A percentile compares a stretch with the other conserved stretches of the same genome.
These are phyloP conservation scores for Urostyla sp. DNA, from an alignment of 73 alveolate species.

Conservation along the genomic window DNA sequence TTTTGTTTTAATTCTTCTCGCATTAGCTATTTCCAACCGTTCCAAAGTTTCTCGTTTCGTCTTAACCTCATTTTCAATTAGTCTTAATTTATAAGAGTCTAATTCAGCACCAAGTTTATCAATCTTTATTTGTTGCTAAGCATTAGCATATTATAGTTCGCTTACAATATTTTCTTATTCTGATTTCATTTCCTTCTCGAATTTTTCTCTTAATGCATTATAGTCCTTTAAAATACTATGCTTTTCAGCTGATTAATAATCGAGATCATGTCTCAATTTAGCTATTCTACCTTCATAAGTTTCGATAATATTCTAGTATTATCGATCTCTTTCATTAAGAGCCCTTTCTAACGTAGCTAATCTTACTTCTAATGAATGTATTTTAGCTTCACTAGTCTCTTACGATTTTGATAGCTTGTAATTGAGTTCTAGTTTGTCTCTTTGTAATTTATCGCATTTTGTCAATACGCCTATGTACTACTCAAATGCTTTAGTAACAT, in stretches of 20 bases:
- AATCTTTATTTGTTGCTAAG: slow-evolving; percentile 19
- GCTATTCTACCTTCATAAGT: slow-evolving; percentile 58
- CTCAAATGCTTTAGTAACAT: slow-evolving; percentile 55
- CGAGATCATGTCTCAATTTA: slow-evolving; percentile 45
- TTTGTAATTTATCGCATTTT: slow-evolving; percentile 54
- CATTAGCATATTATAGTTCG: slow-evolving; percentile 30
- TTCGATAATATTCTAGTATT: slow-evolving; percentile 39
- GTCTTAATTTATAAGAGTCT: slow-evolving; percentile 55
- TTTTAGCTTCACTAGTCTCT: background rate
- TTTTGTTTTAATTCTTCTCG: slow-evolving; percentile 62
- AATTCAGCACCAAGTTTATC: slow-evolving; percentile 65
- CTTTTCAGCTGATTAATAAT: slow-evolving; percentile 56
- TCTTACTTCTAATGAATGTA: slow-evolving; percentile 26
- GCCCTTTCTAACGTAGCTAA: slow-evolving; percentile 21
- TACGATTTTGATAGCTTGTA: slow-evolving; percentile 6
- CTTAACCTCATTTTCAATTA: slow-evolving; percentile 63
- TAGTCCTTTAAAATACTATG: slow-evolving; percentile 40
- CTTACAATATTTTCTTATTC: background rate
- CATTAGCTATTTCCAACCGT: slow-evolving; percentile 65
- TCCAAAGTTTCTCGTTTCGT: slow-evolving; percentile 59
- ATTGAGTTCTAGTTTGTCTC: slow-evolving; percentile 56
- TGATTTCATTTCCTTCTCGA: slow-evolving; percentile 7
- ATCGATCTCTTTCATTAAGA: slow-evolving; percentile 47
- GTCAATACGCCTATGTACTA: slow-evolving; percentile 49
- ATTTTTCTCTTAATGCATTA: slow-evolving; percentile 37